Base-by-base conservation (phyloP, 306 rosid species). In the Quercus rubra region DNA sequence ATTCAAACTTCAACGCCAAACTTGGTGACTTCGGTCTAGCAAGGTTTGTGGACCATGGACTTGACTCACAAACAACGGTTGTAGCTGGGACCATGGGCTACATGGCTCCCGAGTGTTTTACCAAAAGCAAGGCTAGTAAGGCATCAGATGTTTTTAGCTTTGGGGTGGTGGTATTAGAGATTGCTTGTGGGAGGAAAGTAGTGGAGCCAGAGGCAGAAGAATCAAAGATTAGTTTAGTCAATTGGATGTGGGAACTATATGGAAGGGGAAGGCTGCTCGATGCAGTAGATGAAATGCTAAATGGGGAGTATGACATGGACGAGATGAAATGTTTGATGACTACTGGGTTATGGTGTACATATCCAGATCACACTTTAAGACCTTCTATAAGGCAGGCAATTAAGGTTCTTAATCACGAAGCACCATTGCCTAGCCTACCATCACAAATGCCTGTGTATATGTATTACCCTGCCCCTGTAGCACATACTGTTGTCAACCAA, bases 281-380 rank as follows among this genome's bases (percentile, higher is more conserved):
- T 57, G 86, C 82, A 23, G 72, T 73, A 3, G 85, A 86, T 71
- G 27, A 49, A 1, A 79, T 35, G 56, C 64, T 83, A 21, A 3
- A 55, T 5, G 70, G 57, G 14, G 84, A 80, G 1, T 83, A 79
- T 35, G 73, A 70, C 43, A 28, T 17, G 61, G 21, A 71, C 31
- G 49, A 86, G 46, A 82, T 82, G 77, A 33, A 71, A 46, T 71
- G 86, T 30, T 55, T 85, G 35, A 66, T 86, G 62, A 25, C 62
- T 30, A 78, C 80, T 13, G 81, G 89, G 6, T 55, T 86, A 9
- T 83, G 86, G 89, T 83, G 85, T 74, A 84, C 77, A 68, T 76
- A 80, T 54, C 83, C 81, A 12, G 85, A 86, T 63, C 23, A 13
- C 21, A 27, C 11, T 3, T 11, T 9, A 5, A 86, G 89, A 64